Conservation (phyloP, 1,284 basidiomycete genomes). For the Vanrija pseudolonga region DNA sequence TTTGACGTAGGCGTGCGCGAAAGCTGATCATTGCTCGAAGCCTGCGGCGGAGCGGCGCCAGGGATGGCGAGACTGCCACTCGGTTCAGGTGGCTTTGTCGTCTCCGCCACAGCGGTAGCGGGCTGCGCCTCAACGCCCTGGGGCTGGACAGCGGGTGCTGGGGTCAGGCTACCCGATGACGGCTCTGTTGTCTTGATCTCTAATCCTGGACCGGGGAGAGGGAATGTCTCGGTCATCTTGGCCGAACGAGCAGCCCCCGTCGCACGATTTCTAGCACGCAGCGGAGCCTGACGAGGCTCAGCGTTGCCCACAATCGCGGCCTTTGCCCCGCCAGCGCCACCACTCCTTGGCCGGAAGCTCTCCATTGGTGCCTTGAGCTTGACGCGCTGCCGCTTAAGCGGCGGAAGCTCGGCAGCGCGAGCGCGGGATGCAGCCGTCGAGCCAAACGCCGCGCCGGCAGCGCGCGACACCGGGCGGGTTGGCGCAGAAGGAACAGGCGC, state of each 20-base stretch:
- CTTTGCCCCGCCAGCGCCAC: conserved; percentile 2
- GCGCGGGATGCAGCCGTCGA: conserved; percentile 18
- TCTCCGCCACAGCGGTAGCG: not conserved
- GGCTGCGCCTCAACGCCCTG: not conserved
- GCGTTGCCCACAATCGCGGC: not conserved
- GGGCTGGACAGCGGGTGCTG: not conserved
- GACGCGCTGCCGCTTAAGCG: conserved; percentile 34
- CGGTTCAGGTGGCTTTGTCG: not conserved
- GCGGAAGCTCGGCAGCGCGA: conserved; percentile 19
- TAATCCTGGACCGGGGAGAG: conserved; percentile 8
- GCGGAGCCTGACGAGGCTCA: too few relatives aligned
- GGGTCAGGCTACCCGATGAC: not conserved
- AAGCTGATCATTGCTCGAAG: not conserved
- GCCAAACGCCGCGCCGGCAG: not conserved
- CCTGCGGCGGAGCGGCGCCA: not conserved
- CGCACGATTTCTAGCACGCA: too few relatives aligned
- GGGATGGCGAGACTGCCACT: conserved; percentile 2
- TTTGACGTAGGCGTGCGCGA: not conserved
- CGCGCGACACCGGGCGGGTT: not conserved
- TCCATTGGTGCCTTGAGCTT: conserved; percentile 40
- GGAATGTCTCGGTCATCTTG: conserved; percentile 8
- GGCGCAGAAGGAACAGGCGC: not conserved
- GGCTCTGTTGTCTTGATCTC: not conserved
- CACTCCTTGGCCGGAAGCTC: conserved; percentile 30
- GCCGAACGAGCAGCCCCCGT: too few relatives aligned